Conservation (phyloP, 805 yeast genomes). For the Blastobotrys parvus region DNA sequence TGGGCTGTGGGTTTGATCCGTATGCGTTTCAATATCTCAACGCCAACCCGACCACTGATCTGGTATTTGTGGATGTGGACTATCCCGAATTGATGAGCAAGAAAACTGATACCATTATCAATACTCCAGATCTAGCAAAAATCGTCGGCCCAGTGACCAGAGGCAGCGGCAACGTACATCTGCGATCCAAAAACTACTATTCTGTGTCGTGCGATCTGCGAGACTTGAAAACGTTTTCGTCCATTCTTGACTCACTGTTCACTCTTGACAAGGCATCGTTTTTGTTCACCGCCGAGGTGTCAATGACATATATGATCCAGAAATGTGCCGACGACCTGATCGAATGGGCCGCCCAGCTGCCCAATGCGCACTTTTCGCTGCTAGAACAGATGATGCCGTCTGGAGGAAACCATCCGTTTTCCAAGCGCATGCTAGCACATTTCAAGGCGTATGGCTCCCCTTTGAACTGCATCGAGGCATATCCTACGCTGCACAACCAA, state of each 20-base stretch:
- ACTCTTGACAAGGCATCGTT: constrained; percentile 13
- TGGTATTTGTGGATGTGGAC: constrained; percentile 62
- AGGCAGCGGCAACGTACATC: not conserved
- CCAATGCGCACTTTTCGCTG: constrained; percentile 51
- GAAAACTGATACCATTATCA: constrained; percentile 45
- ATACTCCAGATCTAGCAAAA: constrained; percentile 37
- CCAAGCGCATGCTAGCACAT: constrained; percentile 66
- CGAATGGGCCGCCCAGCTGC: constrained; percentile 36
- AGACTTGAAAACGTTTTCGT: constrained; percentile 29
- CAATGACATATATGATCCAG: constrained; percentile 71
- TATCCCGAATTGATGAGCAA: constrained; percentile 58
- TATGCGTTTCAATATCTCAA: constrained; percentile 45
- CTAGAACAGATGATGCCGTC: constrained; percentile 67
- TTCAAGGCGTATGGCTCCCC: constrained; percentile 61
- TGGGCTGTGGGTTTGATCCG: constrained; percentile 76
- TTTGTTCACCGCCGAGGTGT: constrained; percentile 73
- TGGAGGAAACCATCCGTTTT: constrained; percentile 57
- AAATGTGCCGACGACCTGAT: constrained; percentile 57
- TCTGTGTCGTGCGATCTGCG: constrained; percentile 64
- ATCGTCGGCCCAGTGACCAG: constrained; percentile 34
- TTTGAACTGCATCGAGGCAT: constrained; percentile 50
- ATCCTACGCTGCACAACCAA: constrained; percentile 47
- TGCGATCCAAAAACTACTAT: constrained; percentile 40
- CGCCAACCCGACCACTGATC: constrained; percentile 23
- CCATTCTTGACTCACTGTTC: constrained; percentile 16